These are phyloP conservation scores for Gloeopeniophorella convolvens DNA, from an alignment of 768 basidiomycete species.

Conservation along the genomic window DNA sequence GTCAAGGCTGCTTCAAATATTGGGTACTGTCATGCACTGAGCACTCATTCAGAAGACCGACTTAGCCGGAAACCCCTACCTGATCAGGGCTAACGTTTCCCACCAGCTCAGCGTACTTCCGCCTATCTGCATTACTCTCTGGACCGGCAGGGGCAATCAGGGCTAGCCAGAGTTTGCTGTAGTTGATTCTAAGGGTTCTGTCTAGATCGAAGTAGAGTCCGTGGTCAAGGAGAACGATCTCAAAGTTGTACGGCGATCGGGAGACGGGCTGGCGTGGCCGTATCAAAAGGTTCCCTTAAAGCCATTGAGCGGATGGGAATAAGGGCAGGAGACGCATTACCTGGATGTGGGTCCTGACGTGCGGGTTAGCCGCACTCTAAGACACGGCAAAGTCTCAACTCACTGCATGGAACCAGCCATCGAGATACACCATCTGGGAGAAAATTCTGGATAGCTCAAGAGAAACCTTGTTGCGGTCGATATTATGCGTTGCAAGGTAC, in stretches of 20 bases:
- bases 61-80: slow-evolving; percentile 37
- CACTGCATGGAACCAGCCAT: slow-evolving; percentile 86
- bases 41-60: background rate
- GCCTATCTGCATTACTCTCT: slow-evolving; percentile 55
- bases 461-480: slow-evolving; percentile 92
- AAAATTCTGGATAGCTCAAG: slow-evolving; percentile 89
- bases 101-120: slow-evolving; percentile 84
- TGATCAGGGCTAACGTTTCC: slow-evolving; percentile 87
- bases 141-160: slow-evolving; percentile 71
- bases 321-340: slow-evolving; percentile 30
- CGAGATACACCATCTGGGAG: slow-evolving; percentile 90
- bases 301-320: background rate
- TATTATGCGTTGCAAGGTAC: slow-evolving; percentile 73
- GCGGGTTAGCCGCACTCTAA: slow-evolving; percentile 1
- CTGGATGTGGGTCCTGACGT: slow-evolving; percentile 79
- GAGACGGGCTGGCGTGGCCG: slow-evolving; percentile 59
- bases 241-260: slow-evolving; percentile 87
- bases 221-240: slow-evolving; percentile 91
- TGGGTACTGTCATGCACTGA: slow-evolving; percentile 56
- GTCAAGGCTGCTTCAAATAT: slow-evolving; percentile 95
- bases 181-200: slow-evolving; percentile 70
- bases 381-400: slow-evolving; percentile 24
- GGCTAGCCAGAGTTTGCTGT: slow-evolving; percentile 86
- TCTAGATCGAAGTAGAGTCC: slow-evolving; percentile 92
- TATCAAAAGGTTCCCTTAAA: slow-evolving; percentile 81